Percentiles rank a stretch among this genome's conserved stretches.
phyloP scores from a whole-genome alignment of 768 basidiomycete genomes.

The Suillus luteus region DNA sequence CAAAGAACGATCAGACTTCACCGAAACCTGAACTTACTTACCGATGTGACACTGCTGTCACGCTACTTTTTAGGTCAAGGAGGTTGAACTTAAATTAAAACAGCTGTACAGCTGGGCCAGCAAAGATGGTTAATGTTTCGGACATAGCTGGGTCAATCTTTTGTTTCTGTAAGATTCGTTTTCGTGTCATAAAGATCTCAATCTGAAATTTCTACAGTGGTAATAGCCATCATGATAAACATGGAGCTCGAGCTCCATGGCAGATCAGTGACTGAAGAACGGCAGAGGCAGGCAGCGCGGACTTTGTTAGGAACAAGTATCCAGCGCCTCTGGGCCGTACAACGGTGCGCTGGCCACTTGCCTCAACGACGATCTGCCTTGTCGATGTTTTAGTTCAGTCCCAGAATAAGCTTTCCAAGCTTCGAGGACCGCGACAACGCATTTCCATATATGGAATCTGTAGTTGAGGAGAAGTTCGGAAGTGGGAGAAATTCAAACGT shows the following conservation, averaged over 20 bases:
- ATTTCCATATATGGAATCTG: slow-evolving; percentile 32
- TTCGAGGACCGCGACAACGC: background rate
- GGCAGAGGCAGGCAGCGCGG: background rate
- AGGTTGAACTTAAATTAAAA: slow-evolving; percentile 7
- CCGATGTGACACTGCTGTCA: slow-evolving; percentile 39
- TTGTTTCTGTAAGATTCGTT: background rate
- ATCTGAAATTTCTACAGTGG: background rate
- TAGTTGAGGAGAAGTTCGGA: slow-evolving; percentile 21
- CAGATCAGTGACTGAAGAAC: background rate
- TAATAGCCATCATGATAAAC: background rate
- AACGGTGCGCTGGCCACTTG: too few species aligned
- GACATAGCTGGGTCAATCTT: background rate
- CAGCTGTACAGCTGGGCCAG: background rate
- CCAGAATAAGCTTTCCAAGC: too few species aligned
- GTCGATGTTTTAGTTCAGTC: background rate
- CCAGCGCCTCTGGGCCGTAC: background rate
- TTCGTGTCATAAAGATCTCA: background rate
- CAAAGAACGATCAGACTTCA: slow-evolving; percentile 30
- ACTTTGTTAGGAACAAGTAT: background rate
- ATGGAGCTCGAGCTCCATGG: background rate
- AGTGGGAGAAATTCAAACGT: background rate
- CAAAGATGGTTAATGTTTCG: background rate
- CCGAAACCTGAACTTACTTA: slow-evolving; percentile 38
- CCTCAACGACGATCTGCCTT: background rate
- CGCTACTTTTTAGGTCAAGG: slow-evolving; percentile 20